Evolutionary conservation across 2,329 filamentous ascomycete genomes (phyloP).

Genomic region (Lachnellula arida): DNA sequence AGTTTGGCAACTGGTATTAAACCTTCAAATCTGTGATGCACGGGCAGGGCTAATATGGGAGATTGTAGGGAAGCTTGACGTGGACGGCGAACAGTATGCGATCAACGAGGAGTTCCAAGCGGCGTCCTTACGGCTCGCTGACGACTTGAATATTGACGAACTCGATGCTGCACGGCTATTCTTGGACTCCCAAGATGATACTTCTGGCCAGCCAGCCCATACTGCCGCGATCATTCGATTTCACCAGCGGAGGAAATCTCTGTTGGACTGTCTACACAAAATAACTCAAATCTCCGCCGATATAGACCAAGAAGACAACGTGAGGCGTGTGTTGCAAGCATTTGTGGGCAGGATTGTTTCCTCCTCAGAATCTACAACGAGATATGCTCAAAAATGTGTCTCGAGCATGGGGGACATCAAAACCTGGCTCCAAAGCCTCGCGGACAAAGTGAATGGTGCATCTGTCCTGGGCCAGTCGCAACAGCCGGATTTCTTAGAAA

Average conservation of each 20-base stretch:
- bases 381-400: slow-evolving; percentile 71
- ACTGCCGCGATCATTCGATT: slow-evolving; percentile 82
- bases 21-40: not conserved
- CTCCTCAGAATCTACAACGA: slow-evolving; percentile 39
- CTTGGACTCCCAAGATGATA: slow-evolving; percentile 64
- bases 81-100: slow-evolving; percentile 69
- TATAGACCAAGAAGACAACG: slow-evolving; percentile 34
- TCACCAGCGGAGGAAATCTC: slow-evolving; percentile 76
- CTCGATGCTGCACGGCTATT: slow-evolving; percentile 74
- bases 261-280: slow-evolving; percentile 79
- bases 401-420: slow-evolving; percentile 72
- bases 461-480: slow-evolving; percentile 66
- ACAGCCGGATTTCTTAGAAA: slow-evolving; percentile 63
- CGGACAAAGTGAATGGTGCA: slow-evolving; percentile 70
- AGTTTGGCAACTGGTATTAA: slow-evolving; percentile 60
- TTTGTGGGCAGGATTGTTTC: slow-evolving; percentile 51
- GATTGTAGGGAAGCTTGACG: slow-evolving; percentile 63
- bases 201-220: slow-evolving; percentile 67
- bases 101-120: slow-evolving; percentile 88
- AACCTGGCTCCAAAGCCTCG: slow-evolving; percentile 68
- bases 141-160: slow-evolving; percentile 88
- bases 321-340: slow-evolving; percentile 48
- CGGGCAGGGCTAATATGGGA: slow-evolving; percentile 18
- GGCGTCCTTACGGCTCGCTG: slow-evolving; percentile 72
- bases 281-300: slow-evolving; percentile 57